These are phyloP conservation scores for Diaporthe citri DNA, from an alignment of 2,329 filamentous ascomycete genomes.

Conservation along the genomic window DNA sequence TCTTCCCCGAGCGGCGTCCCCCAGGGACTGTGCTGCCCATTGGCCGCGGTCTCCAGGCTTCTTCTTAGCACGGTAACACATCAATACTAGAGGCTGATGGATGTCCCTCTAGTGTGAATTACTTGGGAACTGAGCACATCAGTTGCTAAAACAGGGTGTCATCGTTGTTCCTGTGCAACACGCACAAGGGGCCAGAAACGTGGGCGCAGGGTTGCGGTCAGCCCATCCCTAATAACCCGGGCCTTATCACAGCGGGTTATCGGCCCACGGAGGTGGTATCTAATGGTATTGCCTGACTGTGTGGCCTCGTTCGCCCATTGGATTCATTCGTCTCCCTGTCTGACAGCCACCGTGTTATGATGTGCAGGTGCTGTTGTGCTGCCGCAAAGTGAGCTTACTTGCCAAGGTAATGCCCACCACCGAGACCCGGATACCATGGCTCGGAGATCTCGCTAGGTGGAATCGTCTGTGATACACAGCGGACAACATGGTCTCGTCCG, in stretches of 20 bases:
- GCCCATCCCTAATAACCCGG: background rate
- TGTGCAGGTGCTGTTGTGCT: background rate
- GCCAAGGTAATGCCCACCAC: background rate
- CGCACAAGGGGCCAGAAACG: constrained; percentile 5
- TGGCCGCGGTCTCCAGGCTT: background rate
- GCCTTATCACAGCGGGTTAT: constrained; percentile 1
- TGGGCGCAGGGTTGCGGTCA: constrained; percentile 21
- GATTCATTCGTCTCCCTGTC: background rate
- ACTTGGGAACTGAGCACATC: background rate
- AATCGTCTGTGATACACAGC: background rate
- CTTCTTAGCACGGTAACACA: background rate
- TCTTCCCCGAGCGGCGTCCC: background rate
- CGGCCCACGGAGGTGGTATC: background rate
- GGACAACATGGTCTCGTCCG: too few species aligned
- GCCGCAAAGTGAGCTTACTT: background rate
- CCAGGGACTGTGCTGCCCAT: background rate
- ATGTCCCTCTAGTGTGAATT: background rate
- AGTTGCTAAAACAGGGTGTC: background rate
- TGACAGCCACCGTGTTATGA: background rate
- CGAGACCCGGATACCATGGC: background rate
- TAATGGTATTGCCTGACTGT: background rate
- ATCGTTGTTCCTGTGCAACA: background rate
- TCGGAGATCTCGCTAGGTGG: background rate
- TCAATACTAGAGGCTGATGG: background rate
- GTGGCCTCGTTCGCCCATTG: background rate